Evolutionary conservation across 176 grass and related monocot genomes (phyloP), one percentile per base, ranked within the genome.

Genomic region (Ampelocalamus luodianensis): DNA sequence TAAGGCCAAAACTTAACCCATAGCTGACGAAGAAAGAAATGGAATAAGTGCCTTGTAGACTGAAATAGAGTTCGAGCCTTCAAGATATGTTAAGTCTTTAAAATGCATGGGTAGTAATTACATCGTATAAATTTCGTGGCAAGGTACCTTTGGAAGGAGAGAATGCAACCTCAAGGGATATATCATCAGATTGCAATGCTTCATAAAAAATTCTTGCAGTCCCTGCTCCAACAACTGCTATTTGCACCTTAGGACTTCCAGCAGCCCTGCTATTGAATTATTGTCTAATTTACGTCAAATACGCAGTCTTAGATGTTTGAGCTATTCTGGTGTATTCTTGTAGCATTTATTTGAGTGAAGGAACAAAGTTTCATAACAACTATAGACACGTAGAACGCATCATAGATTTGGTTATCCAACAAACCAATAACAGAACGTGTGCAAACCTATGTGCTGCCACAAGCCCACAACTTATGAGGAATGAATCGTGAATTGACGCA

Each of bases 81-180:
- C 18, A 70, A 23, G 32, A 76, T 70, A 37, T 27, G 70, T 40
- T 8, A 61, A 71, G 37, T 46, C 24, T 22, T 55, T 42, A 71
- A 89, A 81, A 42, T 46, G 20, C 18, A 46, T 2, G 14, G 18
- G 13, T 5, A 56, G 18, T 7, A 22, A 24, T 64, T 45, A 48
- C 48, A 70, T 60, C 1, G 8, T 62, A 44, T 27, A 68, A 71
- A 73, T 1, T 44, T 56, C 8, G 68, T 44, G 48, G 20, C 17
- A 77, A 22, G 16, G n/a, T 90, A 95, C 93, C 96, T 95, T 92
- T 98, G 23, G 96, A 95, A 90, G 96, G 90, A 85, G 91, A 92
- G 92, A 98, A 98, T 80, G 93, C 89, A 91, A 95, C 32, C 58
- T 95, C 91, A 89, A 98, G 85, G 73, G 85, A 77, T 83, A 70